Conservation (phyloP, 2,329 filamentous ascomycete genomes). For the Lecanosticta acicola region DNA sequence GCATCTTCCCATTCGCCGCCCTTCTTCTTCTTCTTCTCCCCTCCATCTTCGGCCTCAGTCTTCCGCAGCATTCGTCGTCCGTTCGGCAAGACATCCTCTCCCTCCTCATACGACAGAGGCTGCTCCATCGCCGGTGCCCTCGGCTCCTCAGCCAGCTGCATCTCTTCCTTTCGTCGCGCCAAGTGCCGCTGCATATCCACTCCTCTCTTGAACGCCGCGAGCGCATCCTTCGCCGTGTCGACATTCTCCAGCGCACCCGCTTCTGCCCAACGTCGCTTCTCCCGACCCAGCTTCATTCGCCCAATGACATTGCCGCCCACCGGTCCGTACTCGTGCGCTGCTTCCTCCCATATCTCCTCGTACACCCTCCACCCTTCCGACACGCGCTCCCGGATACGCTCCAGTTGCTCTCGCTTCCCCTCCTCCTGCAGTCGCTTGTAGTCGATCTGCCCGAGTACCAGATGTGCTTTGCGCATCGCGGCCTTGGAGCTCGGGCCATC, state of each 20-base stretch:
- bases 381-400: constrained; percentile 19
- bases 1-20: constrained; percentile 1
- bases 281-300: constrained; percentile 18
- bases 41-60: neutral
- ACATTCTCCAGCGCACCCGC: constrained; percentile 33
- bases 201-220: constrained; percentile 24
- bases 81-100: constrained; percentile 4
- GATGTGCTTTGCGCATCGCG: constrained; percentile 28
- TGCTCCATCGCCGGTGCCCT: constrained; percentile 27
- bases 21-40: neutral
- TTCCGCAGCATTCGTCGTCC: neutral
- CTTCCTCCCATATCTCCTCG: constrained; percentile 29
- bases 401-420: constrained; percentile 12
- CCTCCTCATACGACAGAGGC: constrained; percentile 8
- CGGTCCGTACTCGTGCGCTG: constrained; percentile 18
- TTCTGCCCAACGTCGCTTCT: constrained; percentile 28
- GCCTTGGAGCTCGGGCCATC: constrained; percentile 26
- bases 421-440: constrained; percentile 20
- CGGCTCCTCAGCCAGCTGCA: constrained; percentile 24
- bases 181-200: constrained; percentile 29
- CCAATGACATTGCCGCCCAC: constrained; percentile 20
- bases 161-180: constrained; percentile 23
- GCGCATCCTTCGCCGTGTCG: constrained; percentile 26
- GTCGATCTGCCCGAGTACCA: constrained; percentile 30
- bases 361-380: constrained; percentile 30